Base-by-base conservation (phyloP, 2,329 filamentous ascomycete genomes). In the Thelonectria rubi region DNA sequence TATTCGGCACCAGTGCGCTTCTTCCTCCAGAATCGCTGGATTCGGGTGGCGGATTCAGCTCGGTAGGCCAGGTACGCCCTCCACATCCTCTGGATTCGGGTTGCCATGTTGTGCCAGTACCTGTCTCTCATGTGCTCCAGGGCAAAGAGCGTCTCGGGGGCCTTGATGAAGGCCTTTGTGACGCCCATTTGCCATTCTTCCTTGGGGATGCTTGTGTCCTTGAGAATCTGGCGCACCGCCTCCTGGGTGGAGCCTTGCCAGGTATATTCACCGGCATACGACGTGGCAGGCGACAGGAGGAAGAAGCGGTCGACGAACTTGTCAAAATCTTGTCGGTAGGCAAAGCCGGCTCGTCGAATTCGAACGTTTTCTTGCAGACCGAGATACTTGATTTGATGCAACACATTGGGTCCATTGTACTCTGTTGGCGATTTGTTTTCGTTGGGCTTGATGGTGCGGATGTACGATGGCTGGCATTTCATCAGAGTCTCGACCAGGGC, bases 101-200 rank as follows among this genome's bases (percentile, higher is more conserved):
- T 97, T 3, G 95, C 95, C 95, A 99, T 98, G 79, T 98, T 99
- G 78, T 98, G 94, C 94, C 94, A 98, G 79, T 98, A 99, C 58
- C 92, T 86, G 75, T 99, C 95, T 74, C 95, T 88, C 94, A 99
- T 98, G 60, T 96, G 94, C 78, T 99, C 95, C 11, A 99, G 82
- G 2, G 95, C 95, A 74, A 99, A 99, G 2, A 99, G 81, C 0
- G 95, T 99, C 78, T 99, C 95, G 0, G 95, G 95, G 0, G 95
- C 94, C 79, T 99, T 98, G 81, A 99, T 97, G 73, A 99, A 99
- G 4, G 93, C 94, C 79, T 98, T 99, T 1, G 92, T 94, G 5
- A 95, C 91, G 79, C 95, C 95, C 85, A 99, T 91, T 78, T 99
- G 95, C 84, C 93, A 98, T 75, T 99, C 95, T 72, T 98, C 95